A percentile compares a stretch with the other conserved stretches of the same genome.
phyloP scores from a whole-genome alignment of 257 asterid genomes.

The Linaria vulgaris region DNA sequence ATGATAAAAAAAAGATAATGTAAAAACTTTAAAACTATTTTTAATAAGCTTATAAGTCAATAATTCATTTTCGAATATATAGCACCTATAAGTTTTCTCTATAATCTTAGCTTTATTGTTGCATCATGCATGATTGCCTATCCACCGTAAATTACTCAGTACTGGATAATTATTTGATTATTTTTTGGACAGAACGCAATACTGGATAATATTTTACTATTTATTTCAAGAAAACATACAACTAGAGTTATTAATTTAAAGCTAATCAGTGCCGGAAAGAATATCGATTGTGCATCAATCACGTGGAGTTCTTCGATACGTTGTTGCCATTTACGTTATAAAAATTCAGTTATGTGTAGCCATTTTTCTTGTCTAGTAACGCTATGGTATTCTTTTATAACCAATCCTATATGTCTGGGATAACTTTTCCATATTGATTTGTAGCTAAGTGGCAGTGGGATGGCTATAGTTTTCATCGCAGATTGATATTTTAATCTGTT shows the following conservation, averaged over 20 bases:
- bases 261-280: conserved; percentile 9
- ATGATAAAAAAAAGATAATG: too few species aligned
- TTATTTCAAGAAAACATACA: neutral
- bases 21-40: neutral
- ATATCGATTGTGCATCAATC: conserved; percentile 21
- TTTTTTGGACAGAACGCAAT: too few species aligned
- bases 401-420: neutral
- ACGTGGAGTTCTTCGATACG: conserved; percentile 29
- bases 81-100: too few species aligned
- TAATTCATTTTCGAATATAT: too few species aligned
- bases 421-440: neutral
- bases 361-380: conserved; percentile 22
- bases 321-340: conserved; percentile 12
- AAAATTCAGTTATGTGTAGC: conserved; percentile 20
- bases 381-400: conserved; percentile 3
- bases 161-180: too few species aligned
- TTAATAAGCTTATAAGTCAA: too few species aligned
- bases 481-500: neutral
- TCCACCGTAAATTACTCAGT: neutral
- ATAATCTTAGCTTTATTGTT: too few species aligned
- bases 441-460: conserved; percentile 25
- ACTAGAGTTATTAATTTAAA: neutral
- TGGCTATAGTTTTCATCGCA: conserved; percentile 29
- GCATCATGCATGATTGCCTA: too few species aligned
- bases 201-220: too few species aligned